These are phyloP conservation scores for Terana coerulea DNA, from an alignment of 768 basidiomycete genomes.

Conservation along the genomic window DNA sequence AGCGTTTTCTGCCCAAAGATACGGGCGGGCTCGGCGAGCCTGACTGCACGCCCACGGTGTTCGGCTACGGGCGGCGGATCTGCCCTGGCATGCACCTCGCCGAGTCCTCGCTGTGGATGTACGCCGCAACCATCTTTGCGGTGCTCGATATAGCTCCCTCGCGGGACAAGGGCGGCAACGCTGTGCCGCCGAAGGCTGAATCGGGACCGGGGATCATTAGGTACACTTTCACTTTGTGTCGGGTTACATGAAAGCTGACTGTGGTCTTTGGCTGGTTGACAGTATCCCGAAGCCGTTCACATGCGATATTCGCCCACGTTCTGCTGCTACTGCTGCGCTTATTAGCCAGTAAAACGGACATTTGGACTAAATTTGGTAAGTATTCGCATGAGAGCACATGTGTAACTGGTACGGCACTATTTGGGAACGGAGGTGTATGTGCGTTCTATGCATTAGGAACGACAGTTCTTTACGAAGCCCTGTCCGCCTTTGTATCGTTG, in stretches of 20 bases:
- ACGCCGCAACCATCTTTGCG: constrained; percentile 34
- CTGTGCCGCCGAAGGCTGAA: background rate
- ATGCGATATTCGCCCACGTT: constrained; percentile 8
- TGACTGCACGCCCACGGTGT: constrained; percentile 15
- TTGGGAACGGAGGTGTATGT: too few species aligned
- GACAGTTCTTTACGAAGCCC: too few species aligned
- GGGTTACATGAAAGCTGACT: background rate
- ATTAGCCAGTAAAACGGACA: too few species aligned
- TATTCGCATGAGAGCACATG: too few species aligned
- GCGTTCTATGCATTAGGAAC: too few species aligned
- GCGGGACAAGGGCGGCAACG: constrained; percentile 4
- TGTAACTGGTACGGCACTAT: too few species aligned
- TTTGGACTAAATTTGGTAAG: too few species aligned
- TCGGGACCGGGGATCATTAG: background rate
- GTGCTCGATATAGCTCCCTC: constrained; percentile 30
- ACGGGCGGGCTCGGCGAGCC: background rate
- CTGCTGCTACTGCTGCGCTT: background rate
- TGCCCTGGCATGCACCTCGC: constrained; percentile 44
- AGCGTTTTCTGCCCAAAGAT: constrained; percentile 9
- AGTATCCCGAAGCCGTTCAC: constrained; percentile 6
- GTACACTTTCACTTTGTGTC: background rate
- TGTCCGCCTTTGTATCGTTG: too few species aligned
- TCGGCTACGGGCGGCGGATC: constrained; percentile 34
- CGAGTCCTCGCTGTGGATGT: constrained; percentile 41
- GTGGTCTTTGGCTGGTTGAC: background rate